These are phyloP conservation scores for Aquilaria yunnanensis DNA, from an alignment of 345 rosid genomes.

Conservation along the genomic window DNA sequence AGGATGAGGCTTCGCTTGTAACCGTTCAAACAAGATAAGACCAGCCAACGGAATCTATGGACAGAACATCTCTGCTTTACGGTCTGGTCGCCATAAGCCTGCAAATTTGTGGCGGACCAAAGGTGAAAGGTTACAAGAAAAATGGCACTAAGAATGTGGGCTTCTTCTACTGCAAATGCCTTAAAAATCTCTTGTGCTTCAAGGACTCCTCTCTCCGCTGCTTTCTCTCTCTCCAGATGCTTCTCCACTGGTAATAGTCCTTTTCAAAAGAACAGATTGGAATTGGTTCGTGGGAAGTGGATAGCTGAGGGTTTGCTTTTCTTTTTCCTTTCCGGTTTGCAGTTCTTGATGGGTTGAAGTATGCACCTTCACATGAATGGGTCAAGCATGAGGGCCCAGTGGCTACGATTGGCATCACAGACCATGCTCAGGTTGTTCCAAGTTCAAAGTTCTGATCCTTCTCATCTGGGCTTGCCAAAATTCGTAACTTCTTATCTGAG, in stretches of 20 bases:
- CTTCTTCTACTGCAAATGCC: conserved; percentile 90
- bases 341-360: conserved; percentile 92
- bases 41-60: conserved; percentile 6
- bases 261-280: not conserved
- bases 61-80: conserved; percentile 1
- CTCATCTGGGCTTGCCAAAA: not conserved
- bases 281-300: not conserved
- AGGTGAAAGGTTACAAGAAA: conserved; percentile 4
- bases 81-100: conserved; percentile 6
- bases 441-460: not conserved
- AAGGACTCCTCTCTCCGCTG: conserved; percentile 36
- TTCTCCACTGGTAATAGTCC: conserved; percentile 57
- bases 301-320: conserved; percentile 8
- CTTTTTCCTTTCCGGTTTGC: conserved; percentile 9
- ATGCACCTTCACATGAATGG: conserved; percentile 91
- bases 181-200: conserved; percentile 56
- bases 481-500: too few species aligned
- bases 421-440: conserved; percentile 80
- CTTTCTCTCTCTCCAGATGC: conserved; percentile 68
- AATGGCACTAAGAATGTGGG: conserved; percentile 96
- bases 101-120: conserved; percentile 16
- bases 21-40: conserved; percentile 74
- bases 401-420: conserved; percentile 84
- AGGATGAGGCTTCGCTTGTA: conserved; percentile 71
- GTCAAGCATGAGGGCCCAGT: conserved; percentile 90